Percentiles rank a stretch among this genome's conserved stretches.
Evolutionary conservation across 2,329 filamentous ascomycete genomes (phyloP).

Genomic region (Diaporthe aspalathi): DNA sequence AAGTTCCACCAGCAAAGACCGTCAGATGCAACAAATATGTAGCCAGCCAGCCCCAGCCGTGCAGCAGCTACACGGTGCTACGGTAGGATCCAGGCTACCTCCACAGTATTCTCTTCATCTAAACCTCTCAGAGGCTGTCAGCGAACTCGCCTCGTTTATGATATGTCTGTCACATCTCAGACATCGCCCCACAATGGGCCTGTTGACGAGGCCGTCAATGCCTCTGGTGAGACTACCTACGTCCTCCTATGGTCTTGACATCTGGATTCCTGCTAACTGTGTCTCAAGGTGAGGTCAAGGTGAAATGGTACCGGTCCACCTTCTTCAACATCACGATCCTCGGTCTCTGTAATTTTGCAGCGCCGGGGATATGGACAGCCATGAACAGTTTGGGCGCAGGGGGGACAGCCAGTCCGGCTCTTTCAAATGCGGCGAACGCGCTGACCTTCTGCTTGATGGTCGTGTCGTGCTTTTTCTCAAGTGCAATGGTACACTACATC

Average conservation of each 20-base stretch:
- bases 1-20: not conserved
- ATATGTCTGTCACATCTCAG: not conserved
- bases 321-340: conserved; percentile 80
- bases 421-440: conserved; percentile 59
- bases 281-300: conserved; percentile 42
- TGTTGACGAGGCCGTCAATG: not conserved
- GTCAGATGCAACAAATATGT: not conserved
- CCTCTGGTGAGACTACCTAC: not conserved
- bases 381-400: conserved; percentile 56
- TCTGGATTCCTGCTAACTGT: not conserved
- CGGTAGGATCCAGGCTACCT: not conserved
- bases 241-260: no score
- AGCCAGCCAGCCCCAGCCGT: not conserved
- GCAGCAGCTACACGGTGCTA: not conserved
- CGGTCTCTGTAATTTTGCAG: conserved; percentile 76
- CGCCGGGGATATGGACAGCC: conserved; percentile 71
- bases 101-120: not conserved
- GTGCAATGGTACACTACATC: conserved; percentile 72
- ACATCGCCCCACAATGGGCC: not conserved
- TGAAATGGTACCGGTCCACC: conserved; percentile 77
- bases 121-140: not conserved
- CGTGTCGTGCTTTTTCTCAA: conserved; percentile 65
- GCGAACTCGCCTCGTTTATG: not conserved
- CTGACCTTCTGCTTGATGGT: conserved; percentile 59
- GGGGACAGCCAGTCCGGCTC: conserved; percentile 53